A percentile compares a stretch with the other conserved stretches of the same genome.
Evolutionary conservation across 2,329 filamentous ascomycete genomes (phyloP).

Genomic region (Fusarium hainanense): DNA sequence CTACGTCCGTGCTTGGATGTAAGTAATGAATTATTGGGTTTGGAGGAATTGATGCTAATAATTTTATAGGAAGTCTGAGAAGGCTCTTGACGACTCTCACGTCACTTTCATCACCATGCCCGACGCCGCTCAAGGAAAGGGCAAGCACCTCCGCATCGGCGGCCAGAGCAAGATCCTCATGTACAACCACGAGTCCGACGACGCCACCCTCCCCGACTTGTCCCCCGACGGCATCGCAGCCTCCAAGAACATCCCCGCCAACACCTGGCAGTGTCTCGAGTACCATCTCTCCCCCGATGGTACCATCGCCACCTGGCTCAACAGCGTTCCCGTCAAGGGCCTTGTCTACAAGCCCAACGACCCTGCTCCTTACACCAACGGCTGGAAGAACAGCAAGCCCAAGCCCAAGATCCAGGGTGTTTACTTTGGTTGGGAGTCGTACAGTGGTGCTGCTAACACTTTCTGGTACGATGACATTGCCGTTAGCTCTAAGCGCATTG

Average conservation of each 20-base stretch:
- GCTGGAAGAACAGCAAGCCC: conserved; percentile 61
- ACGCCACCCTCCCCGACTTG: conserved; percentile 70
- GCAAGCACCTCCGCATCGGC: conserved; percentile 71
- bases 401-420: conserved; percentile 65
- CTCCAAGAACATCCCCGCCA: conserved; percentile 62
- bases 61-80: conserved; percentile 63
- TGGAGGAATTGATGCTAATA: too few relatives aligned
- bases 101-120: conserved; percentile 74
- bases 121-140: conserved; percentile 64
- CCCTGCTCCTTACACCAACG: conserved; percentile 55
- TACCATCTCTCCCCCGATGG: conserved; percentile 69
- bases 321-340: conserved; percentile 62
- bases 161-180: conserved; percentile 70
- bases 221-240: conserved; percentile 68
- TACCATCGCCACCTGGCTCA: conserved; percentile 70
- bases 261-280: conserved; percentile 69
- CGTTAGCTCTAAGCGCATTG: conserved; percentile 48
- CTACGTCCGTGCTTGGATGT: conserved; percentile 67
- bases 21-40: too few relatives aligned
- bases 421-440: conserved; percentile 73
- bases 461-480: conserved; percentile 72
- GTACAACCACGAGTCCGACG: conserved; percentile 73
- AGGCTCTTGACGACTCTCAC: conserved; percentile 67
- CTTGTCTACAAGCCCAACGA: conserved; percentile 56
- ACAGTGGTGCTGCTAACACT: conserved; percentile 69